Percentiles rank a stretch among this genome's conserved stretches.
Evolutionary conservation across 345 rosid species (phyloP).

Genomic region (Moricandia arvensis): DNA sequence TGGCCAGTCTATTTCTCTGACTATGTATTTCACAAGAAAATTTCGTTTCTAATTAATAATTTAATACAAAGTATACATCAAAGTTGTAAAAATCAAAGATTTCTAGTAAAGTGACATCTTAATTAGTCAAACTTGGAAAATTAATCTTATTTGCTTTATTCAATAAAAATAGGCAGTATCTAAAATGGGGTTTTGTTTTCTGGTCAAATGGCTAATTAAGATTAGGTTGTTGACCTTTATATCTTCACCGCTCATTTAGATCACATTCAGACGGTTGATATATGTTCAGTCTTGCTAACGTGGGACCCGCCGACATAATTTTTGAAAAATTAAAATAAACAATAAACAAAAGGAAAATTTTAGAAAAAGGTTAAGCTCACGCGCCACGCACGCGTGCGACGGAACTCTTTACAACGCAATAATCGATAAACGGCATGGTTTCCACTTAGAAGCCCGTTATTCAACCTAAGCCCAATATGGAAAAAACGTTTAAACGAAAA

Average conservation of each 20-base stretch:
- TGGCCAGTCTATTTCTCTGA: background rate
- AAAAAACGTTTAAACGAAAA: background rate
- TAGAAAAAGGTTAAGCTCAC: slow-evolving; percentile 32
- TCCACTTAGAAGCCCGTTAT: slow-evolving; percentile 2
- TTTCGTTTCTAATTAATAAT: background rate
- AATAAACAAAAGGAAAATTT: background rate
- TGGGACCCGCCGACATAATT: slow-evolving; percentile 40
- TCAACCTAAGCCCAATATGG: slow-evolving; percentile 8
- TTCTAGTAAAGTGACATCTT: slow-evolving; percentile 61
- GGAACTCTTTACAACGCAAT: slow-evolving; percentile 2
- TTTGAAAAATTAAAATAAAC: background rate
- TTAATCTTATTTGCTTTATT: slow-evolving; percentile 15
- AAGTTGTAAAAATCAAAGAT: slow-evolving; percentile 33
- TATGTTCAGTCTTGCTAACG: background rate
- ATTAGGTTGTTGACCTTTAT: slow-evolving; percentile 42
- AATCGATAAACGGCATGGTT: slow-evolving; percentile 9
- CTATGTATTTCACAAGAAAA: background rate
- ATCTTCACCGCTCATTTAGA: slow-evolving; percentile 28
- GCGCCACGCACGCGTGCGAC: slow-evolving; percentile 41
- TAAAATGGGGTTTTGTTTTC: slow-evolving; percentile 28
- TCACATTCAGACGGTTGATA: slow-evolving; percentile 18
- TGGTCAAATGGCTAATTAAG: slow-evolving; percentile 46
- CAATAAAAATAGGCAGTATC: slow-evolving; percentile 16
- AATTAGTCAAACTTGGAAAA: slow-evolving; percentile 77
- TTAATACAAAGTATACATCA: slow-evolving; percentile 14